Evolutionary conservation across 2,329 filamentous ascomycete species (phyloP), one percentile per base, ranked within the genome.

Genomic region (Dothideomycetidae sp.): DNA sequence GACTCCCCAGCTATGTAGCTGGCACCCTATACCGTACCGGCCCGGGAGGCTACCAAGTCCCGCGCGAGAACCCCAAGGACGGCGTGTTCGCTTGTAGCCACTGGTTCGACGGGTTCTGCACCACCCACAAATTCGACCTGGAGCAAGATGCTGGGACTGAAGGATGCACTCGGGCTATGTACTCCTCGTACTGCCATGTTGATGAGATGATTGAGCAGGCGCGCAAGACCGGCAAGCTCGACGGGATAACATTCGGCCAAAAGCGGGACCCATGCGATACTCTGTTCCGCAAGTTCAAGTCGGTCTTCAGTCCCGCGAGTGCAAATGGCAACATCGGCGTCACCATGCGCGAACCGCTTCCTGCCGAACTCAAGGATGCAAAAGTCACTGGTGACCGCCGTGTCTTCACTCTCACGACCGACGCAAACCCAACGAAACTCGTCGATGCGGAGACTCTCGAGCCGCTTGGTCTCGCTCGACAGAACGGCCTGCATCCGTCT

Each of bases 21-120:
- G 83, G 83, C 1, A 65, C 70, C 1, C 64, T 90, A 1, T 88
- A 78, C 54, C 70, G 82, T 15, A 85, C 78, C 0, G 82, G 83
- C 0, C 80, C 81, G 0, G 79, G 81, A 1, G 66, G 70, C 17
- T 72, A 70, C 53, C 68, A 68, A 26, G 58, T 84, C 10, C 33
- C 43, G 10, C 30, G 41, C 3, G 63, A 75, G n/a, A 74, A 72
- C 1, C 57, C 70, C 2, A 63, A 64, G 3, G 73, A 74, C n/a
- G 59, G 57, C 10, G 70, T 65, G 0, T 75, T 76, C 49, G 62
- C 66, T 19, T 64, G 77, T 10, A 71, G 67, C 1, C 81, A 90
- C 54, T 90, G 82, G 82, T 90, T 90, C 47, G 83, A 90, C 52
- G 79, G 79, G 4, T 74, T 84, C 41, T 70, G 73, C 3, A 71